Percentiles rank a stretch among this genome's conserved stretches.
phyloP scores from a whole-genome alignment of 768 basidiomycete species.

The Leccinum pellstonianum region DNA sequence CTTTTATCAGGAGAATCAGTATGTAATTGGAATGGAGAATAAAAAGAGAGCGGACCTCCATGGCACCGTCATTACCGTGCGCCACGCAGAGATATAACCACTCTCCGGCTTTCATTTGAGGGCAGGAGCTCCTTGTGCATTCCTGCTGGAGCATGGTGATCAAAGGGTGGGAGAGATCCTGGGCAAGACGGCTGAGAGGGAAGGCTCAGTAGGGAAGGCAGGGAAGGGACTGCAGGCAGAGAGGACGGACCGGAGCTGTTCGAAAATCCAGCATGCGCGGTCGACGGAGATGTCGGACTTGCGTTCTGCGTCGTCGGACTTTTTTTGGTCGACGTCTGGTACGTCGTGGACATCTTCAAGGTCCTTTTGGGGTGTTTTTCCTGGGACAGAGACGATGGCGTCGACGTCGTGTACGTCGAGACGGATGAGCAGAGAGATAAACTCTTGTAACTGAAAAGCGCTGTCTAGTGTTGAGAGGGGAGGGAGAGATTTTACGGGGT shows the following conservation, averaged over 20 bases:
- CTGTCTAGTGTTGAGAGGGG: conserved; percentile 77
- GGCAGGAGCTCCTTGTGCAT: conserved; percentile 83
- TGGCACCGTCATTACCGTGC: conserved; percentile 83
- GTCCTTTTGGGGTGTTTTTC: conserved; percentile 35
- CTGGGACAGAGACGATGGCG: conserved; percentile 75
- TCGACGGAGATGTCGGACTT: conserved; percentile 63
- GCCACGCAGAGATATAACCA: conserved; percentile 97
- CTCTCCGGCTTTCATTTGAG: conserved; percentile 98
- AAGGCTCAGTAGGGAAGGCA: conserved; percentile 2
- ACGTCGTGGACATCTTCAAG: conserved; percentile 19
- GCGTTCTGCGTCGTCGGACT: conserved; percentile 28
- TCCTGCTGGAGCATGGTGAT: conserved; percentile 84
- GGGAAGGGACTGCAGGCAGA: background rate
- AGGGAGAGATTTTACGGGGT: conserved; percentile 70
- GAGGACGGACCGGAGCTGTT: conserved; percentile 49
- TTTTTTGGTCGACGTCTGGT: conserved; percentile 27
- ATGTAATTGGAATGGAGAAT: conserved; percentile 7
- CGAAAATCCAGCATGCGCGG: conserved; percentile 83
- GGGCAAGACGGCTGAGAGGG: conserved; percentile 69
- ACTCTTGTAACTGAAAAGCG: conserved; percentile 94
- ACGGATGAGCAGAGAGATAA: conserved; percentile 84
- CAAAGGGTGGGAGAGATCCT: conserved; percentile 82
- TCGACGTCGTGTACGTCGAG: conserved; percentile 88
- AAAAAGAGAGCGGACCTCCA: conserved; percentile 58
- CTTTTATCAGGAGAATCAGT: conserved; percentile 36